Evolutionary conservation across 192 early-diverging fungal genomes (phyloP).

Genomic region (Cetraspora pellucida): DNA sequence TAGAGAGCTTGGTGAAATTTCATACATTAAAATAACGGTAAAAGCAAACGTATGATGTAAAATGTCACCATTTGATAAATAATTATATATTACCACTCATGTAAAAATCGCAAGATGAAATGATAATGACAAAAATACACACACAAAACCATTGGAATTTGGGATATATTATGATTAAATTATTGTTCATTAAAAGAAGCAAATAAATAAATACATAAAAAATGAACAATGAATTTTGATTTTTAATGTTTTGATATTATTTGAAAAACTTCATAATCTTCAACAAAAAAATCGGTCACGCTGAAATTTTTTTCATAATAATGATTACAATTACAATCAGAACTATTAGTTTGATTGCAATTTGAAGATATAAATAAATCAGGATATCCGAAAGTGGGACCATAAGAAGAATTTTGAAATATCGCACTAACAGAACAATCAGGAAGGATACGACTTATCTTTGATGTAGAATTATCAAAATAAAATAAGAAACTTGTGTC

Average conservation of each 20-base stretch:
- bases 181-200: too few species aligned
- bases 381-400: neutral
- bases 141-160: too few species aligned
- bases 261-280: slow-evolving; percentile 7
- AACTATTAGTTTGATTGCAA: neutral
- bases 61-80: too few species aligned
- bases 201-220: too few species aligned
- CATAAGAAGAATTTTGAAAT: neutral
- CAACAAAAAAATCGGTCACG: neutral
- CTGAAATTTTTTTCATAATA: neutral
- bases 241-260: neutral
- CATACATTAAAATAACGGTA: too few species aligned
- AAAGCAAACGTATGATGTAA: too few species aligned
- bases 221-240: neutral
- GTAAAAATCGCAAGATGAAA: too few species aligned
- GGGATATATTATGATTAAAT: too few species aligned
- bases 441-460: neutral
- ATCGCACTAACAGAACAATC: neutral
- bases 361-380: neutral
- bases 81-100: too few species aligned
- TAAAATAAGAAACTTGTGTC: neutral
- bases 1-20: too few species aligned
- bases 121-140: too few species aligned
- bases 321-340: neutral
- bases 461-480: neutral